Conservation (phyloP, 192 early-diverging fungal species). For the Entomortierella beljakovae region DNA sequence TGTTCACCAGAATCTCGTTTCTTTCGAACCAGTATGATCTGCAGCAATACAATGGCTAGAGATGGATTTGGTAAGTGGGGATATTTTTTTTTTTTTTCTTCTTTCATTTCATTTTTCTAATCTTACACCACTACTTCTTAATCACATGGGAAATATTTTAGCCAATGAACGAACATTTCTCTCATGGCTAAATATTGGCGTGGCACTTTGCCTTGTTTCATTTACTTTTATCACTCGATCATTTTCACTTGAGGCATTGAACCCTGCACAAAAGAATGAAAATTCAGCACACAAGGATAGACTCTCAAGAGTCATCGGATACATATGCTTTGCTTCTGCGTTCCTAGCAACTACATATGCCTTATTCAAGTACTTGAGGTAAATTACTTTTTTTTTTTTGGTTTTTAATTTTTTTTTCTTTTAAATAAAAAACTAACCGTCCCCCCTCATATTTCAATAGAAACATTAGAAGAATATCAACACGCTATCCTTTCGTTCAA, state of each 20-base stretch:
- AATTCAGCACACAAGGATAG: conserved; percentile 1
- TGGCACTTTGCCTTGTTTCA: conserved; percentile 34
- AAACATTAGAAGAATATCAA: conserved; percentile 49
- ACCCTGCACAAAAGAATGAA: not conserved
- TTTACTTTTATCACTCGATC: conserved; percentile 36
- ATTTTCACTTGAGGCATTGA: conserved; percentile 15
- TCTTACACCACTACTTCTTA: too few species aligned
- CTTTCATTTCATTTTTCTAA: not conserved
- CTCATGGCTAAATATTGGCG: conserved; percentile 25
- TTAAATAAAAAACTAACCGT: too few species aligned
- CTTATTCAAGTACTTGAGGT: conserved; percentile 46
- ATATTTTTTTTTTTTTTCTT: not conserved
- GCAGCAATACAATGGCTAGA: conserved; percentile 50
- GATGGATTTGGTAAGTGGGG: conserved; percentile 41
- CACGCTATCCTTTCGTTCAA: conserved; percentile 43
- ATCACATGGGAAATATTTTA: too few species aligned
- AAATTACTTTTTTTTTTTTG: not conserved
- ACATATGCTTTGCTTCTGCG: conserved; percentile 28
- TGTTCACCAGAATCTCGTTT: conserved; percentile 31
- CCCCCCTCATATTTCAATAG: conserved; percentile 2
- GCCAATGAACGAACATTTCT: conserved; percentile 49
- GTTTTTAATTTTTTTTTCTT: not conserved
- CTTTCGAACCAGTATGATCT: conserved; percentile 44
- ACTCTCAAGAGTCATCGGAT: conserved; percentile 25
- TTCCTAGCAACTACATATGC: conserved; percentile 21